A percentile compares a stretch with the other conserved stretches of the same genome.
These are phyloP conservation scores for Coprinellus micaceus DNA, from an alignment of 768 basidiomycete species.

Conservation along the genomic window DNA sequence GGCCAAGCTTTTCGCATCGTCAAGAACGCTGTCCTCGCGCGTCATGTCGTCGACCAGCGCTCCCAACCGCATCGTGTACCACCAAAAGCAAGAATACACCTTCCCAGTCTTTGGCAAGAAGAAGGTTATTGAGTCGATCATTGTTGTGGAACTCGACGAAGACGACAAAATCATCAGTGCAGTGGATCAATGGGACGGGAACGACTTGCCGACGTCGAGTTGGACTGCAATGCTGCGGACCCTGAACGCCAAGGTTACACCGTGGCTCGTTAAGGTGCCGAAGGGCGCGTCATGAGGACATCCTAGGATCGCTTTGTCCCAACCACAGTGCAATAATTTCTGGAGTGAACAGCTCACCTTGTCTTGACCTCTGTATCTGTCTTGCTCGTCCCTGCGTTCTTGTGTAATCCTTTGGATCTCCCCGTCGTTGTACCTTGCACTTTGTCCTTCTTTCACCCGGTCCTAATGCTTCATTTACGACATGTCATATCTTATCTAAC, in stretches of 20 bases:
- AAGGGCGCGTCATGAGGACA: conserved; percentile 21
- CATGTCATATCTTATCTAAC: too few relatives aligned
- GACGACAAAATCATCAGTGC: conserved; percentile 57
- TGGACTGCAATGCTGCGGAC: conserved; percentile 46
- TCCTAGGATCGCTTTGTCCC: too few relatives aligned
- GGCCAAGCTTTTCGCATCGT: conserved; percentile 53
- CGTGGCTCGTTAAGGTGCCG: conserved; percentile 53
- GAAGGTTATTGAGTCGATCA: conserved; percentile 56
- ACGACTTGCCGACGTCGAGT: conserved; percentile 46
- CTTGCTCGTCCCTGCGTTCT: too few relatives aligned
- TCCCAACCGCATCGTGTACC: conserved; percentile 60
- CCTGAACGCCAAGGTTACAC: conserved; percentile 45
- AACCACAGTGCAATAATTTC: too few relatives aligned
- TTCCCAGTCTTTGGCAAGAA: conserved; percentile 46
- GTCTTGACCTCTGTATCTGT: not conserved
- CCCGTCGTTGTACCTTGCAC: too few relatives aligned
- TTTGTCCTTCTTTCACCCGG: too few relatives aligned
- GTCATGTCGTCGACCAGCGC: conserved; percentile 55
- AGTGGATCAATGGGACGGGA: conserved; percentile 59
- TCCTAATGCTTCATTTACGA: too few relatives aligned
- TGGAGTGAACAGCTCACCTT: too few relatives aligned
- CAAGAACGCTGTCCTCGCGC: conserved; percentile 47
- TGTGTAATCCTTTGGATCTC: too few relatives aligned
- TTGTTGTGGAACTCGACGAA: conserved; percentile 63
- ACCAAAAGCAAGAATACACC: conserved; percentile 61